Base-by-base conservation (phyloP, 352 stramenopile genomes). In the Phytophthora boehmeriae region DNA sequence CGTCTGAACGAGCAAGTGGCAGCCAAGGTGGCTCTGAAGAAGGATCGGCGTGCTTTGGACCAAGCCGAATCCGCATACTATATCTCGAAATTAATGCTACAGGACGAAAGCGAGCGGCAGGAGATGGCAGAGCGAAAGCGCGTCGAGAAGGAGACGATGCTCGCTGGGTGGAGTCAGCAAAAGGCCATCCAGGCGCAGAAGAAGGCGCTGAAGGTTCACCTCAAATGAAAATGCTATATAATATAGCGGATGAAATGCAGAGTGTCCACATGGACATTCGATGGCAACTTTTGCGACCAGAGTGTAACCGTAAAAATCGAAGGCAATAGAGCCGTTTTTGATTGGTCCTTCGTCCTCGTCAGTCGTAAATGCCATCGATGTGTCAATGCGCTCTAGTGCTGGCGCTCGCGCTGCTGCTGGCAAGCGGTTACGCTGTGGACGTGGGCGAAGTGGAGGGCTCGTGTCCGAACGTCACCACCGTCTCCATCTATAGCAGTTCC, bases 11-110 rank as follows among this genome's bases (percentile, higher is more conserved):
- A 75, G 16, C 80, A 90, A 36, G 78, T 87, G 14, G 52, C 69
- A 2, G 57, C 70, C n/a, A 83, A 83, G 41, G 64, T 68, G 19
- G 61, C 65, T 39, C 67, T 86, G 2, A 60, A 63, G 17, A 66
- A 71, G 52, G 68, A 88, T 35, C 55, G 50, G 9, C 63, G 63
- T 14, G 57, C 55, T 5, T 43, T 90, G 17, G 80, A 90, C 36
- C 76, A 83, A 25, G 75, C 76, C n/a, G 79, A 89, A 27, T 73
- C 72, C 27, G 76, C 75, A 23, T 87, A 79, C 50, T 86, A 83
- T 45, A 68, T 87, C 55, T 54, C 58, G 9, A 75, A 88, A 51
- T 63, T 90, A 17, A 57, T 70, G 20, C 44, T 65, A 42, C 74
- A 86, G 39, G 65, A 63, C 3, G 66, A 68, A 11, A 63, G 50